A percentile compares a stretch with the other conserved stretches of the same genome.
These are phyloP conservation scores for Corchorus capsularis DNA, from an alignment of 345 rosid genomes.

Conservation along the genomic window DNA sequence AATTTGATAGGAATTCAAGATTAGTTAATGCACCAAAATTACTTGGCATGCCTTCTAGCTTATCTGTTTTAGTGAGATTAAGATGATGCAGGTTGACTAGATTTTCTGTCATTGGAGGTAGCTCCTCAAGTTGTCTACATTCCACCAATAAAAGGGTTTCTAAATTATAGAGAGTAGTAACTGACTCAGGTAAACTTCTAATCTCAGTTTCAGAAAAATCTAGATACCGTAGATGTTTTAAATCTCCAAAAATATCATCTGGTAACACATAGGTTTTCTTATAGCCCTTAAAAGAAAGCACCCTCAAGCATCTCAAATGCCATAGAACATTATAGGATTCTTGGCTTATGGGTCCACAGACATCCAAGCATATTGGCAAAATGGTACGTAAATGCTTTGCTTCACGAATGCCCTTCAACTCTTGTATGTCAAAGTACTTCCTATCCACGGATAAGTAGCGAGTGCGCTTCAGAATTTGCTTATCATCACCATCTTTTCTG, in stretches of 20 bases:
- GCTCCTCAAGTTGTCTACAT: background rate
- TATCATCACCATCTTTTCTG: background rate
- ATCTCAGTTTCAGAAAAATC: constrained; percentile 37
- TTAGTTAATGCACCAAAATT: background rate
- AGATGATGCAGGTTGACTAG: background rate
- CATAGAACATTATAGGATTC: background rate
- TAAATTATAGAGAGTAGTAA: constrained; percentile 32
- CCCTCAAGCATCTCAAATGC: constrained; percentile 27
- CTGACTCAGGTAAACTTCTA: constrained; percentile 35
- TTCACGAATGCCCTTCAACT: constrained; percentile 35
- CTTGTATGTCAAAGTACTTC: background rate
- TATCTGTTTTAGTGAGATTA: background rate
- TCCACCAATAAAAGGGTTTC: constrained; percentile 33
- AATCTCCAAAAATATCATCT: constrained; percentile 29
- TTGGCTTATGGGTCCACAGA: constrained; percentile 9
- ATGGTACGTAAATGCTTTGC: constrained; percentile 40
- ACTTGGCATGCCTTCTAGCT: background rate
- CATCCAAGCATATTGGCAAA: constrained; percentile 30
- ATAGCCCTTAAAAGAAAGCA: constrained; percentile 38
- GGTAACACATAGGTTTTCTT: constrained; percentile 19
- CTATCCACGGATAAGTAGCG: background rate
- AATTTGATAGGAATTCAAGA: background rate
- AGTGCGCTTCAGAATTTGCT: background rate
- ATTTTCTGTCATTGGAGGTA: background rate
- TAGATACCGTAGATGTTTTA: constrained; percentile 39